phyloP scores from a whole-genome alignment of 257 asterid genomes.

The Scutellaria minor region DNA sequence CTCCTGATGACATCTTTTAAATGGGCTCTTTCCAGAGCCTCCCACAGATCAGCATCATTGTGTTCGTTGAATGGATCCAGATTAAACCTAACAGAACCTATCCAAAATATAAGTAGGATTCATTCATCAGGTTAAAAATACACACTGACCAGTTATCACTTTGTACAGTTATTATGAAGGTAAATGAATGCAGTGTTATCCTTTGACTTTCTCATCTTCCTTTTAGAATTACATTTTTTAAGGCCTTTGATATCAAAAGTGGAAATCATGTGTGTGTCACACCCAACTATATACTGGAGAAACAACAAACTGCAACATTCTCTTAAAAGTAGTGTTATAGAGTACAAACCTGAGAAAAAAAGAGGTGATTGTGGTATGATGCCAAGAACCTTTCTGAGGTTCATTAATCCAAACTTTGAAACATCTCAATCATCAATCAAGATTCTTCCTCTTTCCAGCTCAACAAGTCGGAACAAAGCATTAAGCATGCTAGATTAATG shows the following conservation, averaged over 20 bases:
- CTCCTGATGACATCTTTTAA: conserved; percentile 88
- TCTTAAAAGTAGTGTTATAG: neutral
- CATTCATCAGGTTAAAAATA: conserved; percentile 16
- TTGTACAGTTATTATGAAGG: neutral
- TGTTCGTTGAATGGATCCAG: conserved; percentile 97
- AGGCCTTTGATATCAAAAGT: too few relatives aligned
- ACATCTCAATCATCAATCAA: conserved; percentile 79
- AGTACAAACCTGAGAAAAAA: conserved; percentile 86
- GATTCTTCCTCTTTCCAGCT: conserved; percentile 81
- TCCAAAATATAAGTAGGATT: conserved; percentile 24
- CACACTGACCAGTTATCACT: neutral
- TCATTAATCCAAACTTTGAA: conserved; percentile 78
- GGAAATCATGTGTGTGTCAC: neutral
- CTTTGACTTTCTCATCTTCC: neutral
- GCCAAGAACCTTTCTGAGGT: conserved; percentile 93
- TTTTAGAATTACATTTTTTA: neutral
- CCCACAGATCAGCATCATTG: conserved; percentile 98
- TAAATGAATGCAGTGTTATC: neutral
- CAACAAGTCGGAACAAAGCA: conserved; percentile 92
- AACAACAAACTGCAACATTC: neutral
- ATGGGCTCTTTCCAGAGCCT: conserved; percentile 97
- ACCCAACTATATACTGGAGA: neutral
- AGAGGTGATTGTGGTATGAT: conserved; percentile 97
- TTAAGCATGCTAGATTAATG: conserved; percentile 96
- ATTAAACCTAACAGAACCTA: conserved; percentile 91